Percentiles rank a stretch among this genome's conserved stretches.
phyloP scores from a whole-genome alignment of 164 flowering plant genomes.

The Magnolia changhungtana region DNA sequence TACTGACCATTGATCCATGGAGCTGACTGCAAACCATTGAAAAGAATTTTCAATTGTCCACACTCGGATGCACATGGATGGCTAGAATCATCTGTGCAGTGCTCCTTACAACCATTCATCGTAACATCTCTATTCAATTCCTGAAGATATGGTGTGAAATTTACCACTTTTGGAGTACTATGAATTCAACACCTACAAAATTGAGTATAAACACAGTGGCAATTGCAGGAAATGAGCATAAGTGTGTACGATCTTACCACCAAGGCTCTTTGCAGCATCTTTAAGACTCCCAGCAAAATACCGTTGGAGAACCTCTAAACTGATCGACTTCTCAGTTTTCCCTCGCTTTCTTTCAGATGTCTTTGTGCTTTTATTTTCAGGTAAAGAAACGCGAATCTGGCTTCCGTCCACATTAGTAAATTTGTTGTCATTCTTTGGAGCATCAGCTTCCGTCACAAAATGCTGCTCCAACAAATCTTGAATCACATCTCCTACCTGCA shows the following conservation, averaged over 20 bases:
- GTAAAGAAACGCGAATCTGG: slow-evolving; percentile 17
- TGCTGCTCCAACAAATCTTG: slow-evolving; percentile 26
- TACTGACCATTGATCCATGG: no score
- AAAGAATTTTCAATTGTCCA: no score
- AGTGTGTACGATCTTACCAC: slow-evolving; percentile 48
- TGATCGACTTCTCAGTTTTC: slow-evolving; percentile 84
- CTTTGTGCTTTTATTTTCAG: slow-evolving; percentile 29
- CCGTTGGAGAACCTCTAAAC: slow-evolving; percentile 90
- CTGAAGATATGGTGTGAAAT: no score
- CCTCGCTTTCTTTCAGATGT: slow-evolving; percentile 68
- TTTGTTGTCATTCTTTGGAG: slow-evolving; percentile 17
- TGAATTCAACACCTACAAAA: no score
- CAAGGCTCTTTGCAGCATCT: slow-evolving; percentile 97
- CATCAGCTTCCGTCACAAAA: slow-evolving; percentile 20
- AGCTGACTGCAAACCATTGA: no score
- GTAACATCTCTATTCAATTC: no score
- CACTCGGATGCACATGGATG: no score
- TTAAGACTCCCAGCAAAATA: slow-evolving; percentile 96
- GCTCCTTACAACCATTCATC: no score
- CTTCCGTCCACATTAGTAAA: slow-evolving; percentile 19
- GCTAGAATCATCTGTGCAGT: no score
- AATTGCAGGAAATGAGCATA: neutral
- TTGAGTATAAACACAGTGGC: no score
- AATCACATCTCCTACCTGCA: slow-evolving; percentile 15
- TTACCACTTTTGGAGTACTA: no score